Base-by-base conservation (phyloP, 2,329 filamentous ascomycete species). In the Stachybotrys chartarum region DNA sequence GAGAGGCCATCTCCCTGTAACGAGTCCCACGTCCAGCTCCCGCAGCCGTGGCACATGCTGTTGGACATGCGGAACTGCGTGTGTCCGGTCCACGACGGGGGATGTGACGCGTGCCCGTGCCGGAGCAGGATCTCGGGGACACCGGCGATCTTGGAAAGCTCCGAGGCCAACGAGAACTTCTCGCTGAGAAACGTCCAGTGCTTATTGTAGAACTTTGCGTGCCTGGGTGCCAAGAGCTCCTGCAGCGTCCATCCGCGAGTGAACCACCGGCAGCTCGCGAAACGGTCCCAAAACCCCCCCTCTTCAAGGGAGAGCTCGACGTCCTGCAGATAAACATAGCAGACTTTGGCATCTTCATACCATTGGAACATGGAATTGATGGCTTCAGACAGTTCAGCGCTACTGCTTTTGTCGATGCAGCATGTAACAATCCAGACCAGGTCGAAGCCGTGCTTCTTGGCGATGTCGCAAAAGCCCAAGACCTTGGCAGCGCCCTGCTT, bases 341-440 rank as follows among this genome's bases (percentile, higher is more conserved):
- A 48, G 10, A 48, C n/a, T 17, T 17, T 17, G 8, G 46, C 46
- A 12, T 48, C 11, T 12, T 10, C 46, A n/a, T 48, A 48, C 46
- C n/a, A 30, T 7, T 32, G 44, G 51, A 53, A 64, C 57, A 62
- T 50, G 6, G 8, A 50, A 24, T 50, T 50, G 30, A 48, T 48
- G n/a, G 46, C 46, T 14, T 18, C 17, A 18, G 47, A 17, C 7
- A 50, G 44, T 45, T 65, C 64, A 12, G 60, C 57, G 16, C 59
- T 57, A 12, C 58, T 62, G 4, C 53, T 60, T 17, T 62, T 60
- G 55, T 65, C 61, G 57, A 66, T 62, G 53, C 63, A 66, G 56
- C 60, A 62, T 1, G 47, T 50, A 11, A 8, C 47, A 3, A 50
- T 30, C 47, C 47, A 50, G 5, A 24, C 16, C 18, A 30, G 12